Percentiles rank a stretch among this genome's conserved stretches.
phyloP scores from a whole-genome alignment of 495 filamentous ascomycete species.

The Daldinia loculata region DNA sequence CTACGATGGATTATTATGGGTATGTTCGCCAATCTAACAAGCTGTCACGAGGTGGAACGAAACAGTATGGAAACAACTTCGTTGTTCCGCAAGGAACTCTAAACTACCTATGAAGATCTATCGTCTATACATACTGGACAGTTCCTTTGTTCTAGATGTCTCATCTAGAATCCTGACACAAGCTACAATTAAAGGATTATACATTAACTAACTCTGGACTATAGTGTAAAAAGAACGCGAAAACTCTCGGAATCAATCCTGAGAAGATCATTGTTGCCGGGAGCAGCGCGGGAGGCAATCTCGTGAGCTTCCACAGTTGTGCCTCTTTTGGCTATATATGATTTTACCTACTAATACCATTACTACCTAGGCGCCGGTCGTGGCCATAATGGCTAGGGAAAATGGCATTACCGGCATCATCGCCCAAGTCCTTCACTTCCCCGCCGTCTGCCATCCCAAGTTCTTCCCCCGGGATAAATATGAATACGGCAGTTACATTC shows the following conservation, averaged over 20 bases:
- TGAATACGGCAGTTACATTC: not conserved
- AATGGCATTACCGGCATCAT: not conserved
- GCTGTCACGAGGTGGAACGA: too few relatives aligned
- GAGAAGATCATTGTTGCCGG: not conserved
- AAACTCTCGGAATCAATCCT: not conserved
- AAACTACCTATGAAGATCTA: too few relatives aligned
- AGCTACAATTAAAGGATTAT: not conserved
- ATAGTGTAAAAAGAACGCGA: not conserved
- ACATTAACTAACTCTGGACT: not conserved
- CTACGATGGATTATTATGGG: slow-evolving; percentile 1
- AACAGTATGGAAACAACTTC: too few relatives aligned
- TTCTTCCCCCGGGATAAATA: not conserved
- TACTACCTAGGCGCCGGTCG: not conserved
- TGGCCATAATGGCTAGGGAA: not conserved
- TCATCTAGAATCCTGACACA: too few relatives aligned
- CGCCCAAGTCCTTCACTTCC: not conserved
- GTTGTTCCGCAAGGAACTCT: too few relatives aligned
- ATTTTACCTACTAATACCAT: not conserved
- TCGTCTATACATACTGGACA: too few relatives aligned
- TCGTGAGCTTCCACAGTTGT: not conserved
- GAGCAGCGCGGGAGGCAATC: not conserved
- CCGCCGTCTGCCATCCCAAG: not conserved
- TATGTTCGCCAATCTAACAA: not conserved
- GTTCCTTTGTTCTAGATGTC: too few relatives aligned
- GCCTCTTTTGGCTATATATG: not conserved